These are phyloP conservation scores for Apostasia ramifera DNA, from an alignment of 106 monocot species.

Conservation along the genomic window DNA sequence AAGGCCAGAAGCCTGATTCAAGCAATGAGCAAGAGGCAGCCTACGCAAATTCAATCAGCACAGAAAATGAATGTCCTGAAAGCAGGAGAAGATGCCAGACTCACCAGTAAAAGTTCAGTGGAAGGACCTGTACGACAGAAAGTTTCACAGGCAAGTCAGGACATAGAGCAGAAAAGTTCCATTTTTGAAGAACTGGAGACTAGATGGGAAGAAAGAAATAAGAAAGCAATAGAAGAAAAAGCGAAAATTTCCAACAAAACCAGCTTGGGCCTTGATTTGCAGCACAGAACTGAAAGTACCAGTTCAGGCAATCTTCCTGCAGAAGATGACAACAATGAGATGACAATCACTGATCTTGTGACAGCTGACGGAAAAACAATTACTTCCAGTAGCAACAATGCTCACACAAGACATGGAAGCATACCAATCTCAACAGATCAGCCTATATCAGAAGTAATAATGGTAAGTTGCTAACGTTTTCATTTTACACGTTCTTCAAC, in stretches of 20 bases:
- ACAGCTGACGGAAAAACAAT: neutral
- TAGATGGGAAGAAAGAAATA: slow-evolving; percentile 18
- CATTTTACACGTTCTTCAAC: neutral
- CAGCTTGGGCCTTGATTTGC: slow-evolving; percentile 1
- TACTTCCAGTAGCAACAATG: neutral
- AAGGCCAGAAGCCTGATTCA: slow-evolving; percentile 5
- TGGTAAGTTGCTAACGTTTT: slow-evolving; percentile 22
- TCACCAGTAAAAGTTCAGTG: neutral
- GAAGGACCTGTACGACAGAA: slow-evolving; percentile 8
- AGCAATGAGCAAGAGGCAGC: slow-evolving; percentile 1
- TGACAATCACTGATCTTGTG: neutral
- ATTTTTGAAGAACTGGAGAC: slow-evolving; percentile 21
- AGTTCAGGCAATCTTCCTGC: slow-evolving; percentile 3
- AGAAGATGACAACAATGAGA: neutral
- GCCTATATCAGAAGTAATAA: slow-evolving; percentile 2
- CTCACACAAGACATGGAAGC: neutral
- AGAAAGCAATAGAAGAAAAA: slow-evolving; percentile 7
- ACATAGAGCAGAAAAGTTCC: slow-evolving; percentile 10
- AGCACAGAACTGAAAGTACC: slow-evolving; percentile 9
- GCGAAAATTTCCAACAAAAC: neutral
- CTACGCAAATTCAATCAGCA: slow-evolving; percentile 11
- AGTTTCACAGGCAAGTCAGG: neutral
- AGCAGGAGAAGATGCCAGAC: slow-evolving; percentile 3
- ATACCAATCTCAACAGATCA: neutral
- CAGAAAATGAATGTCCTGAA: slow-evolving; percentile 11